These are phyloP conservation scores for Madurella fahalii DNA, from an alignment of 2,329 filamentous ascomycete genomes.

Conservation along the genomic window DNA sequence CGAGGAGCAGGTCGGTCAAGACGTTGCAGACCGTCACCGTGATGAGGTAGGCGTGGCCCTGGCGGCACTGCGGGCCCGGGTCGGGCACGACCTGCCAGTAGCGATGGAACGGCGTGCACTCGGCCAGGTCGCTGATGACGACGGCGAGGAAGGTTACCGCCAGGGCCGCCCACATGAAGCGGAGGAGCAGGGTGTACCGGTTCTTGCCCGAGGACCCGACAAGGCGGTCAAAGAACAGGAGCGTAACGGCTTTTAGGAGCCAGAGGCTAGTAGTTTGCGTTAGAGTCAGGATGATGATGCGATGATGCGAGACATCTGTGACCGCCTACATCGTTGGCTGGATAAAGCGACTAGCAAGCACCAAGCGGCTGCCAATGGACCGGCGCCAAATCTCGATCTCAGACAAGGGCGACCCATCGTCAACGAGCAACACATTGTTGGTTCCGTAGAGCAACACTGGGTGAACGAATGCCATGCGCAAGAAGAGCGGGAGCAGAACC, in stretches of 20 bases:
- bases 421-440: conserved; percentile 73
- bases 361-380: conserved; percentile 71
- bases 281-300: background rate
- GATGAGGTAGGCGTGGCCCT: conserved; percentile 79
- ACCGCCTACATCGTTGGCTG: conserved; percentile 71
- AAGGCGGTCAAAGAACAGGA: conserved; percentile 84
- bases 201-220: conserved; percentile 71
- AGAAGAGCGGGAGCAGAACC: conserved; percentile 73
- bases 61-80: conserved; percentile 77
- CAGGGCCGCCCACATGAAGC: conserved; percentile 69
- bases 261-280: conserved; percentile 61
- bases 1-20: conserved; percentile 79
- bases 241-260: conserved; percentile 84
- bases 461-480: conserved; percentile 83
- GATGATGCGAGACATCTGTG: background rate
- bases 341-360: conserved; percentile 75
- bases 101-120: conserved; percentile 71
- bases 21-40: conserved; percentile 83
- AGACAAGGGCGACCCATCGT: conserved; percentile 38
- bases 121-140: conserved; percentile 72
- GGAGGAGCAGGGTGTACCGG: conserved; percentile 66
- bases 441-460: conserved; percentile 80
- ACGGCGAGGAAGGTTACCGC: conserved; percentile 72
- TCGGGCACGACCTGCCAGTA: conserved; percentile 81
- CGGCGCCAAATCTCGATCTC: conserved; percentile 58